phyloP scores from a whole-genome alignment of 2,329 filamentous ascomycete genomes.

The Arachnopeziza araneosa region DNA sequence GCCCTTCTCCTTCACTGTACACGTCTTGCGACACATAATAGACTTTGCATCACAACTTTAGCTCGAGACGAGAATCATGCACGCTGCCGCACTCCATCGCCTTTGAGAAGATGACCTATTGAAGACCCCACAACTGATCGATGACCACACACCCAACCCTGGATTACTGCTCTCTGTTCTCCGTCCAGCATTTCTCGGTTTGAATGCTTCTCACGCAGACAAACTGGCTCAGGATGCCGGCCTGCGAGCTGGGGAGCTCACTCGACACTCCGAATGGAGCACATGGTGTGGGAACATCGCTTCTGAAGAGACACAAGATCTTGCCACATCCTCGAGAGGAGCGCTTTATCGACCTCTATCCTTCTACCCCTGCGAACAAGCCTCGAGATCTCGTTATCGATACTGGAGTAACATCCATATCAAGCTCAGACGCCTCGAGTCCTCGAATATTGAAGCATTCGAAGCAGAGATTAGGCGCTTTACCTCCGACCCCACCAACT shows the following conservation, averaged over 20 bases:
- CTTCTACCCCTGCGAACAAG: slow-evolving; percentile 17
- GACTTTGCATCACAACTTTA: background rate
- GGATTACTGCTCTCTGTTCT: background rate
- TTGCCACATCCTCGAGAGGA: slow-evolving; percentile 29
- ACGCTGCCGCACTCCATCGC: slow-evolving; percentile 8
- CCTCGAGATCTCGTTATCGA: slow-evolving; percentile 23
- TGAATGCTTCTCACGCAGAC: slow-evolving; percentile 32
- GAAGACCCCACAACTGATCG: slow-evolving; percentile 9
- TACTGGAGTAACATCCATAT: slow-evolving; percentile 19
- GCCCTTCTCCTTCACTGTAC: background rate
- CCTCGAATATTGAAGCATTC: slow-evolving; percentile 29
- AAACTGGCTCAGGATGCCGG: slow-evolving; percentile 31
- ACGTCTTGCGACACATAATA: background rate
- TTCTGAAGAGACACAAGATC: slow-evolving; percentile 30
- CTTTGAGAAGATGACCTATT: slow-evolving; percentile 14
- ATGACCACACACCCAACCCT: slow-evolving; percentile 14
- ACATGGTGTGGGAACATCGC: slow-evolving; percentile 21
- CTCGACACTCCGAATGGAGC: slow-evolving; percentile 23
- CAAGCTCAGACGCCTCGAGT: slow-evolving; percentile 27
- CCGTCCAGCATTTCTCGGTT: slow-evolving; percentile 4
- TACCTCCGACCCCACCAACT: slow-evolving; percentile 58
- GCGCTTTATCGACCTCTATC: slow-evolving; percentile 11
- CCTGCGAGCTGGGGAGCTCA: slow-evolving; percentile 24
- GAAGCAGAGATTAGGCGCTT: slow-evolving; percentile 28
- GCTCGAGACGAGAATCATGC: slow-evolving; percentile 5